Percentiles rank a stretch among this genome's conserved stretches.
These are phyloP conservation scores for Aspergillus floridensis DNA, from an alignment of 2,329 filamentous ascomycete genomes.

Conservation along the genomic window DNA sequence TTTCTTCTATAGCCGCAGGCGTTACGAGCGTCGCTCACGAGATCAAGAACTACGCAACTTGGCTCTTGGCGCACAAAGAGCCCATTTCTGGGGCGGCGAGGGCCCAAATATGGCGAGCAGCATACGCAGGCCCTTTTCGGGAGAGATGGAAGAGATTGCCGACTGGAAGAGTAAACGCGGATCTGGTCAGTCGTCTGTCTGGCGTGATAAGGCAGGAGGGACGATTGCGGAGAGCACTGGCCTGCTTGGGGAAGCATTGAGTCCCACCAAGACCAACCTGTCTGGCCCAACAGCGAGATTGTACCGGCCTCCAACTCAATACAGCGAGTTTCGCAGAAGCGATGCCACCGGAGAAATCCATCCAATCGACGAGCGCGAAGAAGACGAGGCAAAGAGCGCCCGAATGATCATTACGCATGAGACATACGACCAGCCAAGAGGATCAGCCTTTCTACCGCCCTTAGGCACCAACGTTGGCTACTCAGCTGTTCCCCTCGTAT, in stretches of 20 bases:
- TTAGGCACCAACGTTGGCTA: slow-evolving; percentile 25
- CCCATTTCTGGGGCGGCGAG: slow-evolving; percentile 40
- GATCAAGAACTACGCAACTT: slow-evolving; percentile 56
- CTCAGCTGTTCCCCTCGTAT: background rate
- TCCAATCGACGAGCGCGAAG: slow-evolving; percentile 62
- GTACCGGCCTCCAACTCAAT: slow-evolving; percentile 42
- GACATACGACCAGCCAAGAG: slow-evolving; percentile 27
- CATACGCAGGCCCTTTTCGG: slow-evolving; percentile 30
- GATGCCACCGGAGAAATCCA: slow-evolving; percentile 57
- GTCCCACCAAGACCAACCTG: slow-evolving; percentile 39
- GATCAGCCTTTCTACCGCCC: slow-evolving; percentile 27
- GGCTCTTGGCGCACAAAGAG: slow-evolving; percentile 51
- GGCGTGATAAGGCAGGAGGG: slow-evolving; percentile 27
- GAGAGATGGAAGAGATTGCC: slow-evolving; percentile 17
- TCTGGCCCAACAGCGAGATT: slow-evolving; percentile 39
- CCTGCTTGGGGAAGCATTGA: slow-evolving; percentile 41
- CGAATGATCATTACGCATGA: slow-evolving; percentile 8
- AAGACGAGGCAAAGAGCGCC: slow-evolving; percentile 49
- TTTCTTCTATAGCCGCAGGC: slow-evolving; percentile 53
- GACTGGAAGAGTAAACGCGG: slow-evolving; percentile 29
- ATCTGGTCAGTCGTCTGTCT: slow-evolving; percentile 20
- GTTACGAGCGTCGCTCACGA: slow-evolving; percentile 42
- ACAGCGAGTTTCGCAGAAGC: slow-evolving; percentile 50
- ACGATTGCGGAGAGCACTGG: slow-evolving; percentile 42
- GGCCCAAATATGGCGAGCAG: slow-evolving; percentile 41